Percentiles rank a stretch among this genome's conserved stretches.
Evolutionary conservation across 371 early-diverging fungal genomes (phyloP).

Genomic region (Saksenaea oblongispora): DNA sequence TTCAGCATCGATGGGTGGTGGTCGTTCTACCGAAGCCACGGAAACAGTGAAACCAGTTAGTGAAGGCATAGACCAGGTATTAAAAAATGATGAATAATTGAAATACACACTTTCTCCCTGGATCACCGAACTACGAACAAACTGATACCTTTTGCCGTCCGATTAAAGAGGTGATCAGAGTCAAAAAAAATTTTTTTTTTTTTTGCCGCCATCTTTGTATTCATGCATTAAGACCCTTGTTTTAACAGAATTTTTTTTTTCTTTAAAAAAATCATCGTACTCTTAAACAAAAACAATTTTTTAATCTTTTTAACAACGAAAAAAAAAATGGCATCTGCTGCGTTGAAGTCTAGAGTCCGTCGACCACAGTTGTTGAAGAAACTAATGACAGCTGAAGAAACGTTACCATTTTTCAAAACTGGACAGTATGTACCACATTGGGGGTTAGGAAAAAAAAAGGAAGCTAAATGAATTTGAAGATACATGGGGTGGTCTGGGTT

Average conservation of each 20-base stretch:
- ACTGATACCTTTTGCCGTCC: too few species aligned
- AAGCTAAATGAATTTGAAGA: neutral
- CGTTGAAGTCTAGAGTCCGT: slow-evolving; percentile 20
- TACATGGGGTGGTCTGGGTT: slow-evolving; percentile 31
- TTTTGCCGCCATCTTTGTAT: too few species aligned
- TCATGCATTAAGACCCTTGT: neutral
- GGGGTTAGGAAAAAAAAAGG: neutral
- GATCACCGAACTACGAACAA: neutral
- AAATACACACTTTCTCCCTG: neutral
- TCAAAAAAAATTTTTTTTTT: too few species aligned
- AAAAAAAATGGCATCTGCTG: slow-evolving; percentile 16
- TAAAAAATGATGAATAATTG: slow-evolving; percentile 21
- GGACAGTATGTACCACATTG: slow-evolving; percentile 19
- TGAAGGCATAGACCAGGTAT: slow-evolving; percentile 49
- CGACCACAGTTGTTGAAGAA: slow-evolving; percentile 22
- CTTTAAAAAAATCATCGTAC: neutral
- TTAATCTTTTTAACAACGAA: neutral
- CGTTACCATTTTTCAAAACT: slow-evolving; percentile 22
- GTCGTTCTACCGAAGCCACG: slow-evolving; percentile 8
- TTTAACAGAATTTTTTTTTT: neutral
- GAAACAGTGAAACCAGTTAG: slow-evolving; percentile 43
- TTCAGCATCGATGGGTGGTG: slow-evolving; percentile 24
- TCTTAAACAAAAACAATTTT: neutral
- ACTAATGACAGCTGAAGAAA: slow-evolving; percentile 23
- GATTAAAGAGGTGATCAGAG: too few species aligned